Evolutionary conservation across 257 asterid genomes (phyloP).

Genomic region (Solanum chilense): DNA sequence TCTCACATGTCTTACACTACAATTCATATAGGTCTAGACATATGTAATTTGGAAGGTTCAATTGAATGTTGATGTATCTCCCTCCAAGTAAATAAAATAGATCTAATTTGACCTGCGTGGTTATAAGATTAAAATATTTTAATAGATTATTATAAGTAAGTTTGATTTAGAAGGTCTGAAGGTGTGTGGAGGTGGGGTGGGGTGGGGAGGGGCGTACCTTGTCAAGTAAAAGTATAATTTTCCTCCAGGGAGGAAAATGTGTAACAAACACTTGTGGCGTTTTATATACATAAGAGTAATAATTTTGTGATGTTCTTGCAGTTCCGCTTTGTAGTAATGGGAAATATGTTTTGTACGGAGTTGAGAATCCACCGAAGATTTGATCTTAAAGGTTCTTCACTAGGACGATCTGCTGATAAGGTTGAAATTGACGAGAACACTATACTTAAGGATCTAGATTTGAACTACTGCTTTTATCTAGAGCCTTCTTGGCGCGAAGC

Average conservation of each 20-base stretch:
- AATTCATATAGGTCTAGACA: background rate
- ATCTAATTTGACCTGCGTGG: background rate
- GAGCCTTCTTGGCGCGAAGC: slow-evolving; percentile 85
- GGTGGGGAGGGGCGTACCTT: background rate
- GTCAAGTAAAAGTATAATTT: background rate
- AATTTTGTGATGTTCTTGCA: slow-evolving; percentile 18
- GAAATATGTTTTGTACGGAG: slow-evolving; percentile 97
- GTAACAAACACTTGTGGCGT: background rate
- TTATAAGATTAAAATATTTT: background rate
- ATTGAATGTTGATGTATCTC: background rate
- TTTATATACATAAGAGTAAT: background rate
- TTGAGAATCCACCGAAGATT: slow-evolving; percentile 87
- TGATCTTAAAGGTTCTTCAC: slow-evolving; percentile 89
- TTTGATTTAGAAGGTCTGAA: background rate
- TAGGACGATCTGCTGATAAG: slow-evolving; percentile 93
- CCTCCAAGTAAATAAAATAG: background rate
- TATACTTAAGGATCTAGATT: slow-evolving; percentile 90
- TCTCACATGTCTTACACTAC: background rate
- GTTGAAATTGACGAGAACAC: slow-evolving; percentile 89
- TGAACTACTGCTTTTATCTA: slow-evolving; percentile 86
- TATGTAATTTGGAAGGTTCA: background rate
- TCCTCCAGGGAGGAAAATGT: background rate
- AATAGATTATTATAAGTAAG: background rate
- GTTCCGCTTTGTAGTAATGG: slow-evolving; percentile 97
- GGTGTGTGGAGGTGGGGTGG: background rate